These are phyloP conservation scores for Leptosphaerulina australis DNA, from an alignment of 2,329 filamentous ascomycete species.

Conservation along the genomic window DNA sequence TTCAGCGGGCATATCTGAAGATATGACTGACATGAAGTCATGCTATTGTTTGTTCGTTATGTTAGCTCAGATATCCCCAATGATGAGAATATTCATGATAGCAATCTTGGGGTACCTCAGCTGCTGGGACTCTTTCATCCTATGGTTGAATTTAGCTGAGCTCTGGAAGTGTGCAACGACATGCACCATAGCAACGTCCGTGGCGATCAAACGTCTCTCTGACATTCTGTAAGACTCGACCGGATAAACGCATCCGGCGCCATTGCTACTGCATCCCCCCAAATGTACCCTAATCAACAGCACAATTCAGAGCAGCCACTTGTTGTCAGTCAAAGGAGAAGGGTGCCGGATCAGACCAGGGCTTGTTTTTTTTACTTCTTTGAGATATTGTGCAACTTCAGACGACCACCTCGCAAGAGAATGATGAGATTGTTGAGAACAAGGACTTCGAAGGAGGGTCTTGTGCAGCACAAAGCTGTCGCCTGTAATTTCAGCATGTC, in stretches of 20 bases:
- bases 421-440: neutral
- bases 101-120: neutral
- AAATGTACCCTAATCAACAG: neutral
- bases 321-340: conserved; percentile 10
- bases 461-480: neutral
- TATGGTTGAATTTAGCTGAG: neutral
- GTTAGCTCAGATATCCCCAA: conserved; percentile 1
- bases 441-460: neutral
- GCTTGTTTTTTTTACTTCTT: conserved; percentile 15
- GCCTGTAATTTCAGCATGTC: neutral
- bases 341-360: conserved; percentile 10
- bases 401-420: conserved; percentile 10
- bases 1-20: neutral
- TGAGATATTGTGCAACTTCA: conserved; percentile 20
- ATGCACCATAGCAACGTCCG: neutral
- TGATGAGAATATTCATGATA: neutral
- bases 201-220: neutral
- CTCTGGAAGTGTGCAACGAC: neutral
- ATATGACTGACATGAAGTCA: conserved; percentile 2
- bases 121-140: neutral
- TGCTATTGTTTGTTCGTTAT: neutral
- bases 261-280: neutral
- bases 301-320: neutral
- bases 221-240: neutral
- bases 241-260: neutral